phyloP scores from a whole-genome alignment of 192 early-diverging fungal genomes.

The Coemansia sp. region DNA sequence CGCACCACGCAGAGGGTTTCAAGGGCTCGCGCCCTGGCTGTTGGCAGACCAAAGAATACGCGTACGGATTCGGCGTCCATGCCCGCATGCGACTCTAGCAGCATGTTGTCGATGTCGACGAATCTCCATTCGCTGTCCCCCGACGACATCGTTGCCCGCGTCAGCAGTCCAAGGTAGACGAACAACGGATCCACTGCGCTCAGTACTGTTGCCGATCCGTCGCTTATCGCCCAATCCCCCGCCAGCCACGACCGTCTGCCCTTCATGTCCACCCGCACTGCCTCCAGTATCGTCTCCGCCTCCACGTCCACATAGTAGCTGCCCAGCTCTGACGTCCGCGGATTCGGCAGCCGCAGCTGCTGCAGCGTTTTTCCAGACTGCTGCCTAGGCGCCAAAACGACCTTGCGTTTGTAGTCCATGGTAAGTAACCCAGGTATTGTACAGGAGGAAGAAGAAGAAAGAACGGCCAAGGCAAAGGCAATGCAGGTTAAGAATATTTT shows the following conservation, averaged over 20 bases:
- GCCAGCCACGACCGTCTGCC: slow-evolving; percentile 44
- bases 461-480: neutral
- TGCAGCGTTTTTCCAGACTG: slow-evolving; percentile 19
- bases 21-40: slow-evolving; percentile 10
- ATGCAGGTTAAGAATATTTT: neutral
- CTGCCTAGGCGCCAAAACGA: slow-evolving; percentile 27
- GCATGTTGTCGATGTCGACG: slow-evolving; percentile 33
- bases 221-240: slow-evolving; percentile 21
- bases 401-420: slow-evolving; percentile 21
- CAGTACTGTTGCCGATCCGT: slow-evolving; percentile 28
- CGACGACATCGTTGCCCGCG: slow-evolving; percentile 8
- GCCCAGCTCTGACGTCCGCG: slow-evolving; percentile 17
- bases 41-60: slow-evolving; percentile 15
- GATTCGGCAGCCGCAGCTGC: slow-evolving; percentile 38
- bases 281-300: slow-evolving; percentile 29
- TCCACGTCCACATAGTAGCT: slow-evolving; percentile 37
- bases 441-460: neutral
- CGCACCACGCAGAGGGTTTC: slow-evolving; percentile 25
- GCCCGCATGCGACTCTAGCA: slow-evolving; percentile 26
- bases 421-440: neutral
- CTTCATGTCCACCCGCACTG: slow-evolving; percentile 27
- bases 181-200: slow-evolving; percentile 43
- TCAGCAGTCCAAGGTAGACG: slow-evolving; percentile 33
- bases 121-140: slow-evolving; percentile 28
- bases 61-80: slow-evolving; percentile 22